phyloP scores from a whole-genome alignment of 805 yeast species.

The Kodamaea jinghongensis region DNA sequence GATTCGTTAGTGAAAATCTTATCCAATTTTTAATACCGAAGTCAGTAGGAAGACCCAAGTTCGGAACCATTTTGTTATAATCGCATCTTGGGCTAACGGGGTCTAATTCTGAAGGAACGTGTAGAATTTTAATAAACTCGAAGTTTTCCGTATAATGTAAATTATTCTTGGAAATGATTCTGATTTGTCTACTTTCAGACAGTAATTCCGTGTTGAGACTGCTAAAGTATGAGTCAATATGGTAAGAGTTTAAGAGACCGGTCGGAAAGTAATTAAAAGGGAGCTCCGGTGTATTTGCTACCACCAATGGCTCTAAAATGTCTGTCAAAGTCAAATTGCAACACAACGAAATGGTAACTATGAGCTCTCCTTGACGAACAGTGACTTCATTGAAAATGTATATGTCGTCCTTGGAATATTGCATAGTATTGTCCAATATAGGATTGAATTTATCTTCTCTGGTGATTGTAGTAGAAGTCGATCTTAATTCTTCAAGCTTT shows the following conservation, averaged over 20 bases:
- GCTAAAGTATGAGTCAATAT: conserved; percentile 16
- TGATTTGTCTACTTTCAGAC: conserved; percentile 12
- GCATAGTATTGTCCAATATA: no score
- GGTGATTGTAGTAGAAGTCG: no score
- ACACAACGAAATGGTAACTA: conserved; percentile 19
- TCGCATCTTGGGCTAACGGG: no score
- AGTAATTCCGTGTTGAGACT: conserved; percentile 16
- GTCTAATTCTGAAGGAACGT: no score
- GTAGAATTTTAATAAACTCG: no score
- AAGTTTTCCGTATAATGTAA: conserved; percentile 10
- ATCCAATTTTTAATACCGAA: conserved; percentile 16
- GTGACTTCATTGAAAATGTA: conserved; percentile 23
- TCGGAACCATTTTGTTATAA: no score
- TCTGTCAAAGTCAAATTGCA: conserved; percentile 21
- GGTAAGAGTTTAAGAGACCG: conserved; percentile 19
- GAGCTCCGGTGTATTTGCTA: conserved; percentile 10
- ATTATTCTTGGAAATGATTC: conserved; percentile 17
- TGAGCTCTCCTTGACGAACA: conserved; percentile 13
- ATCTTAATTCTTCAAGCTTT: no score
- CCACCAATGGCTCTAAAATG: conserved; percentile 22
- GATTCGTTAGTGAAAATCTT: conserved; percentile 12
- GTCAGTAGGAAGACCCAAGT: conserved; percentile 16
- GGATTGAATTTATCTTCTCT: no score
- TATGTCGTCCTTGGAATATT: conserved; percentile 15
- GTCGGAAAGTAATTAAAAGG: conserved; percentile 15